phyloP scores from a whole-genome alignment of 2,329 filamentous ascomycete genomes.

The Sporothrix curviconia region DNA sequence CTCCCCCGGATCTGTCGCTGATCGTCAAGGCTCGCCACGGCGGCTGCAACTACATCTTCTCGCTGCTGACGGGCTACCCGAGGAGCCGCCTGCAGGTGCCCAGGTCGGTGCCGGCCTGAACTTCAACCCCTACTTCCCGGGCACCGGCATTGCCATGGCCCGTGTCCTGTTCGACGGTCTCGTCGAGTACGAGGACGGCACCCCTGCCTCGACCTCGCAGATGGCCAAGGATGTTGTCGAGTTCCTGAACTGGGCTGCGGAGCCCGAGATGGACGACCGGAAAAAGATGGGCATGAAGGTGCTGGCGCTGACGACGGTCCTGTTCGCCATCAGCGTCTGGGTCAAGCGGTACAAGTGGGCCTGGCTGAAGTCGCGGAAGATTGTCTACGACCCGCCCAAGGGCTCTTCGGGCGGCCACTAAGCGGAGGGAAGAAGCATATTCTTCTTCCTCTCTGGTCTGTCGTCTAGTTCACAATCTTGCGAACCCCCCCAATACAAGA shows the following conservation, averaged over 20 bases:
- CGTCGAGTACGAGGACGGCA: constrained; percentile 96
- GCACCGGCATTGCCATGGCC: constrained; percentile 97
- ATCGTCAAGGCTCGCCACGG: constrained; percentile 97
- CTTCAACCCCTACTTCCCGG: constrained; percentile 99
- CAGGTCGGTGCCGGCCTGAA: constrained; percentile 83
- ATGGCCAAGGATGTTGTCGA: constrained; percentile 99
- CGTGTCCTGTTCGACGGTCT: constrained; percentile 96
- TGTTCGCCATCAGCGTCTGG: constrained; percentile 88
- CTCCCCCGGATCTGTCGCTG: constrained; percentile 95
- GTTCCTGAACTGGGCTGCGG: constrained; percentile 98
- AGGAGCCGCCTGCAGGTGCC: constrained; percentile 87
- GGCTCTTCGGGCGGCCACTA: constrained; percentile 34
- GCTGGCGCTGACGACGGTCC: constrained; percentile 66
- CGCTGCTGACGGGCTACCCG: constrained; percentile 90
- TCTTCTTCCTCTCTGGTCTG: not conserved
- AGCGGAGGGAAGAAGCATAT: too few relatives aligned
- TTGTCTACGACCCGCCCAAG: constrained; percentile 75
- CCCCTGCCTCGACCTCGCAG: constrained; percentile 88
- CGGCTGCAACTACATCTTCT: constrained; percentile 98
- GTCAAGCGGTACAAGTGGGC: constrained; percentile 99
- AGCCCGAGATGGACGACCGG: constrained; percentile 98
- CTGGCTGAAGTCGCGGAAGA: constrained; percentile 89
- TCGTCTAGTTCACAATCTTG: not conserved
- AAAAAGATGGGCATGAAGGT: constrained; percentile 99
- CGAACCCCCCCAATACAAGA: not conserved